A percentile compares a stretch with the other conserved stretches of the same genome.
phyloP scores from a whole-genome alignment of 1,284 basidiomycete genomes.

The Hymenochaete sp. region DNA sequence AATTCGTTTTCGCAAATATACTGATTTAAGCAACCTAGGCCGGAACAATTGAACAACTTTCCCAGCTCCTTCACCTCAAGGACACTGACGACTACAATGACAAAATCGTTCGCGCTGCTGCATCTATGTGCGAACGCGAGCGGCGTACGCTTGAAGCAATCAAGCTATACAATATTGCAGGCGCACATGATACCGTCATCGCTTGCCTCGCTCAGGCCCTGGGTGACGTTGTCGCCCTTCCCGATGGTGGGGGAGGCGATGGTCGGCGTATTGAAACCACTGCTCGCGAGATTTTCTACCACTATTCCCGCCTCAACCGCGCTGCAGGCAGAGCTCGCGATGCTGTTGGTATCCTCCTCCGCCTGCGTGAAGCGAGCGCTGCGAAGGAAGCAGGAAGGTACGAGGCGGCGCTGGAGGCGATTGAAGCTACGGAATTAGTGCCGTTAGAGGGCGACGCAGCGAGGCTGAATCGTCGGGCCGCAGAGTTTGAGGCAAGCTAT shows the following conservation, averaged over 20 bases:
- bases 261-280: conserved; percentile 67
- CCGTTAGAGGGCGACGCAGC: conserved; percentile 83
- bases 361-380: conserved; percentile 76
- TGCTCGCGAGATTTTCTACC: conserved; percentile 75
- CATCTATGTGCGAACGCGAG: conserved; percentile 68
- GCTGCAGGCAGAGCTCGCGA: conserved; percentile 72
- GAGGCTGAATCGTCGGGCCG: conserved; percentile 79
- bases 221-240: conserved; percentile 73
- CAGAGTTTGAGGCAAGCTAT: conserved; percentile 74
- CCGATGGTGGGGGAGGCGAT: conserved; percentile 59
- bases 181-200: conserved; percentile 85
- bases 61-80: conserved; percentile 68
- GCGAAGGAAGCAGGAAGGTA: conserved; percentile 66
- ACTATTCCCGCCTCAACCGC: conserved; percentile 78
- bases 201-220: conserved; percentile 83
- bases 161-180: conserved; percentile 91
- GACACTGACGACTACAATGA: conserved; percentile 70
- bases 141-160: conserved; percentile 86
- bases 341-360: conserved; percentile 69
- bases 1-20: conserved; percentile 1
- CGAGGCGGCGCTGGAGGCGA: conserved; percentile 75
- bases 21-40: conserved; percentile 46
- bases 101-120: conserved; percentile 77
- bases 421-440: conserved; percentile 85
- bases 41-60: conserved; percentile 81